Conservation (phyloP, 805 yeast species). For the Myxozyma melibiosi region DNA sequence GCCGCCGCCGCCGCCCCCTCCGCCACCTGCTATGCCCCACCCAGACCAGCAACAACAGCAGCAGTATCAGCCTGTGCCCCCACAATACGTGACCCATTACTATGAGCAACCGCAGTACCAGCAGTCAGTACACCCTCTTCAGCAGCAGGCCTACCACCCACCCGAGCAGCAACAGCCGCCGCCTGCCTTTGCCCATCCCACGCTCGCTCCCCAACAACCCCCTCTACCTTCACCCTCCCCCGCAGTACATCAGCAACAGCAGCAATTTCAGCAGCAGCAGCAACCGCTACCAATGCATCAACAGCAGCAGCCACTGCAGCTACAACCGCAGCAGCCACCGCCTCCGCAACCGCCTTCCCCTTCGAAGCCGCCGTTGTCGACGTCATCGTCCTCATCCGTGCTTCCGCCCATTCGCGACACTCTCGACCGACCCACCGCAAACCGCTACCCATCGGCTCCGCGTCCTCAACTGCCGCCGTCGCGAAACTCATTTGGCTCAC, state of each 20-base stretch:
- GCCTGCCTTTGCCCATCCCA: too few species aligned
- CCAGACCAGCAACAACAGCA: constrained; percentile 5
- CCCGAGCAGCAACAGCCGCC: too few species aligned
- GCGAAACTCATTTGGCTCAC: constrained; percentile 1
- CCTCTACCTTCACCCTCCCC: too few species aligned
- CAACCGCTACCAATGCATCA: too few species aligned
- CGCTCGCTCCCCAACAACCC: too few species aligned
- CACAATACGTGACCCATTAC: background rate
- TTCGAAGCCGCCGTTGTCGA: background rate
- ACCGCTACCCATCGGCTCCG: background rate
- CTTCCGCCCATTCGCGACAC: constrained; percentile 8
- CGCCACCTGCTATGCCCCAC: background rate
- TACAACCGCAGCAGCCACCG: background rate
- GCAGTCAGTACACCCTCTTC: background rate
- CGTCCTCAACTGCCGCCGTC: constrained; percentile 10
- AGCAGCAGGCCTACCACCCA: background rate
- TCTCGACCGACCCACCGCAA: background rate
- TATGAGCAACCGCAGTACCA: background rate
- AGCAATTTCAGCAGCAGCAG: too few species aligned
- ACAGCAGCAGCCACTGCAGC: background rate
- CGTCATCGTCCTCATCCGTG: constrained; percentile 1
- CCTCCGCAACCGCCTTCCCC: background rate
- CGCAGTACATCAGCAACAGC: too few species aligned
- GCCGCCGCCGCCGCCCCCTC: background rate
- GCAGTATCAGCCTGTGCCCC: background rate